Percentiles rank a stretch among this genome's conserved stretches.
These are phyloP conservation scores for Nepenthes alata DNA, from an alignment of 179 eudicot genomes.

Conservation along the genomic window DNA sequence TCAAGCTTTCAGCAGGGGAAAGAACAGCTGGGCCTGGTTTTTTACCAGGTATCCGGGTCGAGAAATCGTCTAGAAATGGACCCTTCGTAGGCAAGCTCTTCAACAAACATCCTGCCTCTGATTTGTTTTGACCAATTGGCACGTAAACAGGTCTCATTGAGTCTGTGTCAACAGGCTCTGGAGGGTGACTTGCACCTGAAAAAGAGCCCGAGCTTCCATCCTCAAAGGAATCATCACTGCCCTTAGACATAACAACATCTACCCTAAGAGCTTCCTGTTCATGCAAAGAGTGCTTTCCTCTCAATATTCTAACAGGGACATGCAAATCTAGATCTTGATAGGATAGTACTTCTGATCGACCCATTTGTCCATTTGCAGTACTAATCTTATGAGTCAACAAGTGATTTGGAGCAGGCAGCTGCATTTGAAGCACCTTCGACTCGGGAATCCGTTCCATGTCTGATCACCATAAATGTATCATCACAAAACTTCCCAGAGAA, in stretches of 20 bases:
- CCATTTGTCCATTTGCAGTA: constrained; percentile 24
- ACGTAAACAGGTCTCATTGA: constrained; percentile 59
- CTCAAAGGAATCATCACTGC: constrained; percentile 39
- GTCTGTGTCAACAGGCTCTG: constrained; percentile 67
- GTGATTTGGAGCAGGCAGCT: constrained; percentile 28
- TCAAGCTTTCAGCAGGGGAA: constrained; percentile 42
- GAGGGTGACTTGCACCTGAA: constrained; percentile 75
- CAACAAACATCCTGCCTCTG: constrained; percentile 42
- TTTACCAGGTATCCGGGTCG: constrained; percentile 37
- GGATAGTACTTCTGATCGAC: constrained; percentile 18
- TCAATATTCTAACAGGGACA: constrained; percentile 34
- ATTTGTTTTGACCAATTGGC: constrained; percentile 48
- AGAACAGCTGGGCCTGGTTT: constrained; percentile 31
- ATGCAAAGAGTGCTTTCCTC: constrained; percentile 35
- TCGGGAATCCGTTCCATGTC: constrained; percentile 52
- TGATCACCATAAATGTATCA: constrained; percentile 11
- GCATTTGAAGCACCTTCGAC: constrained; percentile 26
- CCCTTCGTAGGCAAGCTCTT: constrained; percentile 58
- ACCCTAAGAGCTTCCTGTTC: constrained; percentile 48
- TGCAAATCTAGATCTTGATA: constrained; percentile 31
- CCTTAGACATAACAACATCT: constrained; percentile 32
- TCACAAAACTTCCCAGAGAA: too few relatives aligned
- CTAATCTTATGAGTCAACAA: constrained; percentile 18
- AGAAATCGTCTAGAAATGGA: constrained; percentile 63
- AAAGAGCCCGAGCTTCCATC: constrained; percentile 26